Conservation (phyloP, 306 rosid genomes). For the Trichosanthes cucumerina region DNA sequence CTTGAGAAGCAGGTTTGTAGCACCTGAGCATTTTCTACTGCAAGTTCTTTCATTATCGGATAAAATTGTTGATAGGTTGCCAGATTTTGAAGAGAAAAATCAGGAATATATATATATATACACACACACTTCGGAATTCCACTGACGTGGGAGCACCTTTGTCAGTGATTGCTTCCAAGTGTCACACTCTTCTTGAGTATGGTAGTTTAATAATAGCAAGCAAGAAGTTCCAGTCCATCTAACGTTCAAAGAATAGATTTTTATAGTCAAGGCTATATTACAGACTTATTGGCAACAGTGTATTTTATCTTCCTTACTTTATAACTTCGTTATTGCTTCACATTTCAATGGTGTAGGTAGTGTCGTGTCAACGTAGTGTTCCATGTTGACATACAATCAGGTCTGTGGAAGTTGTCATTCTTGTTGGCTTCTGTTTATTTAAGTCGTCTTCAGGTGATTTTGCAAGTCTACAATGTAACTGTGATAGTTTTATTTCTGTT, state of each 20-base stretch:
- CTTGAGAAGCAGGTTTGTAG: slow-evolving; percentile 18
- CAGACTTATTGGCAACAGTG: neutral
- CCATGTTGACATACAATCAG: slow-evolving; percentile 5
- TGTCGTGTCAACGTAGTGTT: neutral
- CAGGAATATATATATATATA: neutral
- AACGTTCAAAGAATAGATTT: too few species aligned
- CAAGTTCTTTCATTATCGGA: too few species aligned
- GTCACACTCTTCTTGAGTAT: neutral
- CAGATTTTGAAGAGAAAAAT: slow-evolving; percentile 13
- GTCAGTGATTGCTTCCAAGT: too few species aligned
- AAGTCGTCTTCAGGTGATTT: slow-evolving; percentile 18
- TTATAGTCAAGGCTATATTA: too few species aligned
- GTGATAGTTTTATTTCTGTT: too few species aligned
- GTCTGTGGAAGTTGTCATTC: slow-evolving; percentile 17
- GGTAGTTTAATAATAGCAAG: neutral
- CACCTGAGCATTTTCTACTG: neutral
- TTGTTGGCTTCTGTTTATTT: slow-evolving; percentile 9
- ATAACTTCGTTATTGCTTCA: neutral
- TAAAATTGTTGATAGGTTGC: slow-evolving; percentile 13
- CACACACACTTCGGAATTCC: slow-evolving; percentile 1
- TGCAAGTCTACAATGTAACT: neutral
- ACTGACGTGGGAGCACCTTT: too few species aligned
- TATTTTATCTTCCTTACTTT: neutral
- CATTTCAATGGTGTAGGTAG: neutral
- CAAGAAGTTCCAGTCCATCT: too few species aligned